Evolutionary conservation across 176 grass and related monocot species (phyloP).

Genomic region (Alloteropsis semialata): DNA sequence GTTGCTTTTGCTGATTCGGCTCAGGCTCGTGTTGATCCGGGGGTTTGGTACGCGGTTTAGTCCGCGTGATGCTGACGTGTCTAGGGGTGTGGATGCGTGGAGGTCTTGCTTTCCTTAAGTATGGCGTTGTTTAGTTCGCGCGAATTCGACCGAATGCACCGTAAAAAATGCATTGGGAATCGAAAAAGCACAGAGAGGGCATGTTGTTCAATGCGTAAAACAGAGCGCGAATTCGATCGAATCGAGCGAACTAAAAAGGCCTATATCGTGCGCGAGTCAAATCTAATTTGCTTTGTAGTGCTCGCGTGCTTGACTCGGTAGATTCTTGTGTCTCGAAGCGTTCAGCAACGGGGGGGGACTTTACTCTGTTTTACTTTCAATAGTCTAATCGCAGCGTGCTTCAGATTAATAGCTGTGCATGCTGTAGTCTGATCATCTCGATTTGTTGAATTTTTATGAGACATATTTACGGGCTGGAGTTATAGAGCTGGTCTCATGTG

Average conservation of each 20-base stretch:
- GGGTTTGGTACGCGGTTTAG: conserved; percentile 21
- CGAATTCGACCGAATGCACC: too few relatives aligned
- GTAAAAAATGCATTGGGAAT: too few relatives aligned
- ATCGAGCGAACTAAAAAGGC: too few relatives aligned
- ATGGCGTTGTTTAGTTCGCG: too few relatives aligned
- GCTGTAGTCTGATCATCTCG: not conserved
- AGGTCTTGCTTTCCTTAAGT: not conserved
- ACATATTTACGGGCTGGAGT: not conserved
- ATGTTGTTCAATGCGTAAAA: too few relatives aligned
- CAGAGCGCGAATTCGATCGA: too few relatives aligned
- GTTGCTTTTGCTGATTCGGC: not conserved
- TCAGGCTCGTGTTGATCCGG: conserved; percentile 3
- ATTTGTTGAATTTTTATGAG: not conserved
- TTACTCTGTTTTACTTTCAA: not conserved
- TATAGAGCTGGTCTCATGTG: not conserved
- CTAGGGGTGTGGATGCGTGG: not conserved
- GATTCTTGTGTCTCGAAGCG: not conserved
- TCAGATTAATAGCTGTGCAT: not conserved
- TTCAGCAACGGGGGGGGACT: conserved; percentile 10
- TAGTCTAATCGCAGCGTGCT: not conserved
- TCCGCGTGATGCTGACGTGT: conserved; percentile 33
- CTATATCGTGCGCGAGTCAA: not conserved
- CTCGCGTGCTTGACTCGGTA: not conserved
- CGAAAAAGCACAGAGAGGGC: too few relatives aligned
- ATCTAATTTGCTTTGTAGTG: not conserved